phyloP scores from a whole-genome alignment of 169 alveolate species.

The Perkinsus olseni region DNA sequence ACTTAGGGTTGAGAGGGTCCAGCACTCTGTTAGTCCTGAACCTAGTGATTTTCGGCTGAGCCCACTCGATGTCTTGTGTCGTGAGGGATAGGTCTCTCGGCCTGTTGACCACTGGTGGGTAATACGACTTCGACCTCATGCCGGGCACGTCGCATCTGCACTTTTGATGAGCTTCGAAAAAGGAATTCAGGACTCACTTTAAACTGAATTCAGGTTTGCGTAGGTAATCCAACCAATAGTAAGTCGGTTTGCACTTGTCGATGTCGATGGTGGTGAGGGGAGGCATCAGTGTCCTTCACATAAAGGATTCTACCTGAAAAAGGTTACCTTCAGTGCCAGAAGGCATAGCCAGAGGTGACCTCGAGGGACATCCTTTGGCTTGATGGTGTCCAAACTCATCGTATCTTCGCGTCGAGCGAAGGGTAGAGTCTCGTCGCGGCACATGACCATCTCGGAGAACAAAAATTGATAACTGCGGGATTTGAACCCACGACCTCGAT shows the following conservation, averaged over 20 bases:
- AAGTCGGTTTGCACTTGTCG: not conserved
- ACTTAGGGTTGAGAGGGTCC: not conserved
- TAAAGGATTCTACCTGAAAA: not conserved
- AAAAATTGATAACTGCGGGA: not conserved
- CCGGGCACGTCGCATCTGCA: not conserved
- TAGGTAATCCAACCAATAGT: not conserved
- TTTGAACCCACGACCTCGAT: no score
- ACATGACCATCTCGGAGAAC: not conserved
- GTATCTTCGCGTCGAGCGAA: not conserved
- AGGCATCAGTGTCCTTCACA: not conserved
- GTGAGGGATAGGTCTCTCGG: not conserved
- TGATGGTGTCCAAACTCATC: not conserved
- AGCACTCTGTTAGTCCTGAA: not conserved
- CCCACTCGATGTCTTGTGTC: not conserved
- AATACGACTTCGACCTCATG: not conserved
- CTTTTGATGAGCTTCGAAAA: no score
- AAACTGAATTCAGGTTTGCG: not conserved
- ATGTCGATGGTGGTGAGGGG: not conserved
- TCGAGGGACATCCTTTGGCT: conserved; percentile 5
- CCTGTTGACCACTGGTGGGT: not conserved
- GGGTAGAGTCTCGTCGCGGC: not conserved
- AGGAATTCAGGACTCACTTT: not conserved
- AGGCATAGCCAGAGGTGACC: not conserved
- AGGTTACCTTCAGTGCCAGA: not conserved
- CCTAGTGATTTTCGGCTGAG: conserved; percentile 6